Evolutionary conservation across 2,329 filamentous ascomycete genomes (phyloP).

Genomic region (Stagonosporopsis tanaceti): DNA sequence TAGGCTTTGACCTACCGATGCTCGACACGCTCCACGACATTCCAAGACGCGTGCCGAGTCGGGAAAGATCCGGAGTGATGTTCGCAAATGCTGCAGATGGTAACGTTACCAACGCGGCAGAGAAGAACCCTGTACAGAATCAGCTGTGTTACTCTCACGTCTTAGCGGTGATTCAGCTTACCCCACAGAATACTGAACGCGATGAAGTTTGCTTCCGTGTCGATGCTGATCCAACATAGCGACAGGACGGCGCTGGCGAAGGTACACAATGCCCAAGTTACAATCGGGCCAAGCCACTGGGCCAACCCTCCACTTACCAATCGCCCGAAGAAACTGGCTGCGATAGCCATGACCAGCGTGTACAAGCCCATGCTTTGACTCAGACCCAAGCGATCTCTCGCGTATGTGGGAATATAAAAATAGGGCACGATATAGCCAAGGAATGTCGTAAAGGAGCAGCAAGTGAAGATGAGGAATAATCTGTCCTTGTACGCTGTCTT

Average conservation of each 20-base stretch:
- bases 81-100: conserved; percentile 48
- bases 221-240: conserved; percentile 45
- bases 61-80: conserved; percentile 47
- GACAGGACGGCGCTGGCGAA: conserved; percentile 38
- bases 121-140: conserved; percentile 44
- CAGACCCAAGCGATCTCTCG: conserved; percentile 40
- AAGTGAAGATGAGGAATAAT: conserved; percentile 47
- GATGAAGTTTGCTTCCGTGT: conserved; percentile 38
- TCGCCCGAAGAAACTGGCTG: conserved; percentile 47
- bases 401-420: conserved; percentile 50
- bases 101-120: conserved; percentile 48
- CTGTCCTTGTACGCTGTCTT: conserved; percentile 42
- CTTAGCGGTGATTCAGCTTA: conserved; percentile 4
- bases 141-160: not conserved
- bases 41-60: conserved; percentile 46
- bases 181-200: conserved; percentile 49
- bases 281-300: conserved; percentile 43
- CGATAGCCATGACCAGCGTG: conserved; percentile 44
- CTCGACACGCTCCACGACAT: conserved; percentile 50
- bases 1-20: conserved; percentile 17
- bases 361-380: conserved; percentile 42
- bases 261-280: conserved; percentile 46
- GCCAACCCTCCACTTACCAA: conserved; percentile 40
- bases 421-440: conserved; percentile 50
- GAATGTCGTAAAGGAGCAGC: conserved; percentile 45